Evolutionary conservation across 345 rosid genomes (phyloP), one percentile per base, ranked within the genome.

Genomic region (Populus alba): DNA sequence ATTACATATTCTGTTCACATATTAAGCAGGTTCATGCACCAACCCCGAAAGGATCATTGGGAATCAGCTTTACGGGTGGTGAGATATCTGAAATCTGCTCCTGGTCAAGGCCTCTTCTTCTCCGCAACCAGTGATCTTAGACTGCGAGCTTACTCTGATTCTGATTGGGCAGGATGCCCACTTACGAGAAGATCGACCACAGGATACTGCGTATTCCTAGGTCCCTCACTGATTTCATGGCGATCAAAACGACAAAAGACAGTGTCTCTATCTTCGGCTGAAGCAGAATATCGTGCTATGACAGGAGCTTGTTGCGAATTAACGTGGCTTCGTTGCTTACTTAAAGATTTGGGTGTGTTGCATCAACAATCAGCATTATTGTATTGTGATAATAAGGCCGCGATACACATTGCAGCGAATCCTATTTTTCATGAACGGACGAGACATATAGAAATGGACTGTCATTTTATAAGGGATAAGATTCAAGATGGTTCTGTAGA

Each of bases 381-480:
- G 9, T 57, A 53, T 55, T 73, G 75, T 53, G 75, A 73, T 12
- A 73, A 53, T 22, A 23, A 31, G 39, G 66, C 23, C 31, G 45
- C 75, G 4, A 2, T 73, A 11, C 66, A 73, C 15, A 73, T 73
- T 55, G 39, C 66, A 8, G n/a, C 29, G 29, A 29, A 29, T 29
- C 41, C 23, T 25, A 73, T 73, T 18, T 73, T 73, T 33, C 76
- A 73, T 55, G 66, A 73, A 23, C 43, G 67, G 1, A 73, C 76
- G 0, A 73, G 66, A 18, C 76, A 73, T 59, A 73, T 73, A 7
- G 66, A 73, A 9, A 73, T 73, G 66, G 66, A 73, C 2, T 51
- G 76, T 57, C 76, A 73, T 22, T 53, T 17, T 20, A 73, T 73
- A 5, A 73, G 67, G 0, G 43, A 39, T 39, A 39, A 39, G 8